These are phyloP conservation scores for Solanum megistacrolobum DNA, from an alignment of 257 asterid genomes.

Conservation along the genomic window DNA sequence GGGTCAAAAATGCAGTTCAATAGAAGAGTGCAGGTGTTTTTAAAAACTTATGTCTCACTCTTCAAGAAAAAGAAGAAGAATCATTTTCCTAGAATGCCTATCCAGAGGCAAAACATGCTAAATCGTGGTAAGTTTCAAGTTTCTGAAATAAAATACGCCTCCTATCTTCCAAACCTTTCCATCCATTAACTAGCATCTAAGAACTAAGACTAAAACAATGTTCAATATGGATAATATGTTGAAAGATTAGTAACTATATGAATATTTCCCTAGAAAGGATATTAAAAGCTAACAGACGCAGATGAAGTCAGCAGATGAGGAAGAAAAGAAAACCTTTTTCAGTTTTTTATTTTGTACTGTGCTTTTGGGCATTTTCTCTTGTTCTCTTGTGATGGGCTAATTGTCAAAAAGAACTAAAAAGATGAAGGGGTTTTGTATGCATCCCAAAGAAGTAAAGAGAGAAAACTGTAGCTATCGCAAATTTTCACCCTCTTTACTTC, in stretches of 20 bases:
- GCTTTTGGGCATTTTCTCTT: background rate
- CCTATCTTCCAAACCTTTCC: background rate
- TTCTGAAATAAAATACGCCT: background rate
- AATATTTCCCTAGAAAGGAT: background rate
- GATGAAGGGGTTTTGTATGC: background rate
- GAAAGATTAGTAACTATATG: background rate
- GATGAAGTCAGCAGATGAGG: background rate
- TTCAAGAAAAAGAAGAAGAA: background rate
- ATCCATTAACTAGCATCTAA: background rate
- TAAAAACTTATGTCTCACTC: background rate
- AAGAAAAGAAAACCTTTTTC: background rate
- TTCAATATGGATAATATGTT: background rate
- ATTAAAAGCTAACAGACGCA: background rate
- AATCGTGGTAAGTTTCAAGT: background rate
- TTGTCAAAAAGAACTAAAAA: background rate
- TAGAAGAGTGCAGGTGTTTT: background rate
- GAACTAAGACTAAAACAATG: background rate
- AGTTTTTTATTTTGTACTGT: background rate
- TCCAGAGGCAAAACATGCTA: background rate
- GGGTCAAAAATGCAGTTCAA: background rate
- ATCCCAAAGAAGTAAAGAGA: background rate
- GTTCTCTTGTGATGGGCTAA: background rate
- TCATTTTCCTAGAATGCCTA: background rate
- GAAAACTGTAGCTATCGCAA: background rate
- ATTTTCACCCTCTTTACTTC: background rate